A percentile compares a stretch with the other conserved stretches of the same genome.
phyloP scores from a whole-genome alignment of 192 early-diverging fungal species.

The Coemansia sp. region DNA sequence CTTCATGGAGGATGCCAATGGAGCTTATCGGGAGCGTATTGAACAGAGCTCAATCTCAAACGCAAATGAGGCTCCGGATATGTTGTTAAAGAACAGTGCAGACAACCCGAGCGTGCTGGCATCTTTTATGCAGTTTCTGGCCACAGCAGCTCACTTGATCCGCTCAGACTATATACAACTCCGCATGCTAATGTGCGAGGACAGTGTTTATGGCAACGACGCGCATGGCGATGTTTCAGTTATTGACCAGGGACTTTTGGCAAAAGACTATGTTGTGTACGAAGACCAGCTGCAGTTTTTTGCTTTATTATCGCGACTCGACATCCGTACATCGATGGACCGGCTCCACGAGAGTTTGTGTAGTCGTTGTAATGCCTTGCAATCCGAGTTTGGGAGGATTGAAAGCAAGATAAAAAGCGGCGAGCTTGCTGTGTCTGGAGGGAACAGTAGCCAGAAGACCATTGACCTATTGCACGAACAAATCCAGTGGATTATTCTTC shows the following conservation, averaged over 20 bases:
- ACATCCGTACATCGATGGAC: constrained; percentile 36
- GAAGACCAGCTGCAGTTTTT: constrained; percentile 55
- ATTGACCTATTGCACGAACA: constrained; percentile 52
- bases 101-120: constrained; percentile 22
- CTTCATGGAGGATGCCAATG: constrained; percentile 22
- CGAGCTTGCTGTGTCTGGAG: not conserved
- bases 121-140: constrained; percentile 45
- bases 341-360: constrained; percentile 35
- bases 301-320: constrained; percentile 43
- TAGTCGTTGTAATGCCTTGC: constrained; percentile 38
- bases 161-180: constrained; percentile 47
- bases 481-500: constrained; percentile 47
- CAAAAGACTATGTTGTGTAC: constrained; percentile 52
- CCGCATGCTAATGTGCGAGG: constrained; percentile 54
- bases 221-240: constrained; percentile 16
- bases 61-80: not conserved
- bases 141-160: constrained; percentile 41
- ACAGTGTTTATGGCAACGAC: constrained; percentile 21
- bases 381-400: constrained; percentile 25
- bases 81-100: not conserved
- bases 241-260: constrained; percentile 42
- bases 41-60: not conserved
- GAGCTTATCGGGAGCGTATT: not conserved
- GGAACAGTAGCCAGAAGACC: constrained; percentile 22
- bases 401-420: constrained; percentile 14